Conservation (phyloP, 2,329 filamentous ascomycete genomes). For the Nannizziopsis barbatae region DNA sequence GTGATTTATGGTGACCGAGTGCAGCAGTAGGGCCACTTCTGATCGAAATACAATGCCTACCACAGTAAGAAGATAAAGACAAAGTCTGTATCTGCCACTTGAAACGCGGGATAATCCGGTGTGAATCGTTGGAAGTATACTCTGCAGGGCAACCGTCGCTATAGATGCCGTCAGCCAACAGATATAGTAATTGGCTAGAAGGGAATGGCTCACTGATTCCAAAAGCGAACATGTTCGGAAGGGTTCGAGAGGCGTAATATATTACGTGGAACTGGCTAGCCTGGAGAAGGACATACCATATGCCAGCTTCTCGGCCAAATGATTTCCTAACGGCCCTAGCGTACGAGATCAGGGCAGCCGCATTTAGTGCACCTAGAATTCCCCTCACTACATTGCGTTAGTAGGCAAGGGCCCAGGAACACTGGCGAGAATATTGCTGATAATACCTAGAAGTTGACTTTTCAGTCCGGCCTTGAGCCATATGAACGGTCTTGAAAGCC, state of each 20-base stretch:
- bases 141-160: constrained; percentile 36
- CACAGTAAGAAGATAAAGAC: constrained; percentile 64
- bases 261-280: constrained; percentile 82
- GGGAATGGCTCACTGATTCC: constrained; percentile 53
- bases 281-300: constrained; percentile 72
- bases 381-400: constrained; percentile 47
- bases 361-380: constrained; percentile 69
- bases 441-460: constrained; percentile 45
- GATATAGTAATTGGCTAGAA: not conserved
- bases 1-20: constrained; percentile 54
- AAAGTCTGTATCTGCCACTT: constrained; percentile 47
- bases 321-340: constrained; percentile 51
- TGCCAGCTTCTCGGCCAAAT: constrained; percentile 56
- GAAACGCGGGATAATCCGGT: constrained; percentile 16
- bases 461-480: constrained; percentile 48
- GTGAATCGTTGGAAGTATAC: constrained; percentile 38
- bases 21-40: constrained; percentile 73
- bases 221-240: constrained; percentile 97
- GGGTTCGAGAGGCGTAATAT: constrained; percentile 80
- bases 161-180: not conserved
- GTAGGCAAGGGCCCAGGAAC: constrained; percentile 5
- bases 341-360: constrained; percentile 55
- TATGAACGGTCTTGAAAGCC: constrained; percentile 56
- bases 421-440: not conserved
- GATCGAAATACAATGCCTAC: constrained; percentile 78